Percentiles rank a stretch among this genome's conserved stretches.
These are phyloP conservation scores for Plasmodium knowlesi DNA, from an alignment of 169 alveolate genomes.

Conservation along the genomic window DNA sequence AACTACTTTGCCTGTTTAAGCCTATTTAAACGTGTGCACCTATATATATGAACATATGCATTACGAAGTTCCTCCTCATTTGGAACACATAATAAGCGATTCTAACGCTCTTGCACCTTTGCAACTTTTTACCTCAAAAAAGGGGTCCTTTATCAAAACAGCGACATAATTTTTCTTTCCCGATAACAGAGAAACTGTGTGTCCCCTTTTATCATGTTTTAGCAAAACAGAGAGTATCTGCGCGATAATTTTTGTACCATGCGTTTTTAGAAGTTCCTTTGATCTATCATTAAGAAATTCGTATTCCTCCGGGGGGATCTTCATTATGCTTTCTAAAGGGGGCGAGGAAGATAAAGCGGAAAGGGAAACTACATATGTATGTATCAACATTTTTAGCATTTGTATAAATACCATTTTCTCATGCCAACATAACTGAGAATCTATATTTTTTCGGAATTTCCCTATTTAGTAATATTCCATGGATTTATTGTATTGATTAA, in stretches of 20 bases:
- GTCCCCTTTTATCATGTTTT: conserved; percentile 36
- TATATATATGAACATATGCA: not conserved
- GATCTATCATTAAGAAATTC: conserved; percentile 65
- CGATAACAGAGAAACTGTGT: conserved; percentile 34
- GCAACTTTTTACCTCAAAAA: conserved; percentile 53
- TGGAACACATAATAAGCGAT: not conserved
- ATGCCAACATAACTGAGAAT: not conserved
- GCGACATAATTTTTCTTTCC: conserved; percentile 53
- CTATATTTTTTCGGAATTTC: not conserved
- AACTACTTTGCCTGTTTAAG: not conserved
- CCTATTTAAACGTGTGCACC: not conserved
- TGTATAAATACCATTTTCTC: not conserved
- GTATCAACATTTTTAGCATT: not conserved
- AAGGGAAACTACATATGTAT: not conserved
- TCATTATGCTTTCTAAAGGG: conserved; percentile 51
- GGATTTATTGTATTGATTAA: not conserved
- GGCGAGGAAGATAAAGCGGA: not conserved
- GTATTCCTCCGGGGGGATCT: conserved; percentile 45
- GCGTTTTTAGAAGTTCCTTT: conserved; percentile 24
- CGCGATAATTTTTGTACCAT: conserved; percentile 65
- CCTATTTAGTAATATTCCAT: not conserved
- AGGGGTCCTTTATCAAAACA: conserved; percentile 61
- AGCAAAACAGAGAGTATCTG: conserved; percentile 53
- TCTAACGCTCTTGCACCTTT: not conserved
- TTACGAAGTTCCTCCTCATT: not conserved